Conservation (phyloP, 2,329 filamentous ascomycete genomes). For the Hymenoscyphus occultus region DNA sequence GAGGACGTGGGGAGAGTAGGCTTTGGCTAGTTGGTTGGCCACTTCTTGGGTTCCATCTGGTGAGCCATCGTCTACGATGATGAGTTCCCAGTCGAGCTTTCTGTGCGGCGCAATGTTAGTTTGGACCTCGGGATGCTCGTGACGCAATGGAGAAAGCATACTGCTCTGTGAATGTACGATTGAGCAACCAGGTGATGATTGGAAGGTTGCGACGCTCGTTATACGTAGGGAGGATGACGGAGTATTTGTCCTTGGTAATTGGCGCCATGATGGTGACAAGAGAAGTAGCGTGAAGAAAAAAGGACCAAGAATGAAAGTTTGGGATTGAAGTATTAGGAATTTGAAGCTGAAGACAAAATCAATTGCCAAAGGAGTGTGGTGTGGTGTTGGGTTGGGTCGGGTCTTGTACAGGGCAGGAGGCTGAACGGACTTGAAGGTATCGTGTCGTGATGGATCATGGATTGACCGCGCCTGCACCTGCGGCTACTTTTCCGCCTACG, state of each 20-base stretch:
- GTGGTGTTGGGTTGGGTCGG: neutral
- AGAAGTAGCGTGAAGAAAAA: neutral
- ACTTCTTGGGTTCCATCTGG: slow-evolving; percentile 93
- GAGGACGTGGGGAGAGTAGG: slow-evolving; percentile 75
- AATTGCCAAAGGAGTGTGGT: slow-evolving; percentile 8
- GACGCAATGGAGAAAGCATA: slow-evolving; percentile 45
- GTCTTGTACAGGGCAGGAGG: neutral
- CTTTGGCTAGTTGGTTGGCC: slow-evolving; percentile 83
- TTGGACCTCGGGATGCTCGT: neutral
- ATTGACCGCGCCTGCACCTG: neutral
- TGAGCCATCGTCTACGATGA: slow-evolving; percentile 97
- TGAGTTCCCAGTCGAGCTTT: slow-evolving; percentile 92
- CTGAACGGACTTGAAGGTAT: neutral
- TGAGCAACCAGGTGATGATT: slow-evolving; percentile 82
- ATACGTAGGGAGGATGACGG: slow-evolving; percentile 95
- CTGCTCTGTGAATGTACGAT: slow-evolving; percentile 87
- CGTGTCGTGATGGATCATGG: neutral
- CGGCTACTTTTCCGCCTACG: neutral
- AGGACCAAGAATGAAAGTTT: slow-evolving; percentile 6
- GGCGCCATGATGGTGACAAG: slow-evolving; percentile 4
- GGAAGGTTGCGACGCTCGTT: slow-evolving; percentile 97
- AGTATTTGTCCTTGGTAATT: slow-evolving; percentile 73
- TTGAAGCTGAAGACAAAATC: slow-evolving; percentile 1
- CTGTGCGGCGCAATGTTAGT: slow-evolving; percentile 44
- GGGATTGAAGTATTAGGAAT: neutral